These are phyloP conservation scores for Mycena olivaceomarginata DNA, from an alignment of 768 basidiomycete species.

Conservation along the genomic window DNA sequence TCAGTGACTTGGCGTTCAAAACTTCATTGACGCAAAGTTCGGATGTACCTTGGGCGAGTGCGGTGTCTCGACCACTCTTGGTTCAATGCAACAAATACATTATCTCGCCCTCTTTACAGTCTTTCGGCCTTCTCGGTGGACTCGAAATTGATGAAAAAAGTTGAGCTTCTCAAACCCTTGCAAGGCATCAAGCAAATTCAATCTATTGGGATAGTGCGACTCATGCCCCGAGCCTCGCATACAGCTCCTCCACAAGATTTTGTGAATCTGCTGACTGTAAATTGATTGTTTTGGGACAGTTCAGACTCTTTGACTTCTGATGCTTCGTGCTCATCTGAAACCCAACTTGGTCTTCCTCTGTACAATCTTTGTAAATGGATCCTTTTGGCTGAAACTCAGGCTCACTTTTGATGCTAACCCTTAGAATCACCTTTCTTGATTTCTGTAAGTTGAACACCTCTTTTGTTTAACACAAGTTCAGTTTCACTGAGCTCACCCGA, in stretches of 20 bases:
- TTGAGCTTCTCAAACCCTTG: conserved; percentile 2
- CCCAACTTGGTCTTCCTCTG: neutral
- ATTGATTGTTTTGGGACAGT: neutral
- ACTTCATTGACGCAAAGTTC: conserved; percentile 1
- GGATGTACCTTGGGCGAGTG: conserved; percentile 1
- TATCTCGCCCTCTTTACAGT: neutral
- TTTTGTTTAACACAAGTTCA: too few relatives aligned
- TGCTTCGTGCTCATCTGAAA: neutral
- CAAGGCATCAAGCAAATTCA: neutral
- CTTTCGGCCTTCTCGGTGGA: neutral
- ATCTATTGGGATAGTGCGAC: conserved; percentile 1
- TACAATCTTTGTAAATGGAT: neutral
- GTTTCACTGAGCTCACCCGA: too few relatives aligned
- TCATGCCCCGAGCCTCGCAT: neutral
- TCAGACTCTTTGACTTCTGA: neutral
- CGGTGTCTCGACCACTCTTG: neutral
- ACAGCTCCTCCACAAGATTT: neutral
- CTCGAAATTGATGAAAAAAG: neutral
- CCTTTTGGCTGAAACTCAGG: conserved; percentile 6
- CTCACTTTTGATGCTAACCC: neutral
- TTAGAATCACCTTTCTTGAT: conserved; percentile 2
- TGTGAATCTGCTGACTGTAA: neutral
- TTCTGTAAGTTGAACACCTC: neutral
- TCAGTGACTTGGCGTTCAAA: neutral
- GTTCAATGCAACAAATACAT: neutral